Conservation (phyloP, 2,329 filamentous ascomycete genomes). For the Fusarium sambucinum region DNA sequence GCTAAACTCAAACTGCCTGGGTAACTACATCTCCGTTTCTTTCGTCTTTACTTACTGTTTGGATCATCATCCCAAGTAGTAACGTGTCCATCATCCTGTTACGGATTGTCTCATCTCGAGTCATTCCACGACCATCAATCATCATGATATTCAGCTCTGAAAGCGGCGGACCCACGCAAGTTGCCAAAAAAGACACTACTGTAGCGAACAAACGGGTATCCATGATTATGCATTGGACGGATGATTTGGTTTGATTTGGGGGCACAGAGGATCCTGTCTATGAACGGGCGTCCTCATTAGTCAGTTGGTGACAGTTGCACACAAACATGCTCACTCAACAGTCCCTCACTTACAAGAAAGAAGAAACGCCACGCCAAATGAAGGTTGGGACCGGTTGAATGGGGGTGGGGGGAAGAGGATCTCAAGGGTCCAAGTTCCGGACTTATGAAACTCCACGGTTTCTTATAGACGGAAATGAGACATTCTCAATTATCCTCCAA, state of each 20-base stretch:
- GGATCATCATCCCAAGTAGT: background rate
- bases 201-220: background rate
- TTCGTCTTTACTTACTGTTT: background rate
- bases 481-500: constrained; percentile 41
- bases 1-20: constrained; percentile 4
- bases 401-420: constrained; percentile 25
- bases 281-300: constrained; percentile 17
- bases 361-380: constrained; percentile 20
- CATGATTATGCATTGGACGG: constrained; percentile 35
- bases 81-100: background rate
- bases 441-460: constrained; percentile 45
- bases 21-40: background rate
- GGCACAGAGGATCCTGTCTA: constrained; percentile 29
- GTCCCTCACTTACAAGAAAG: constrained; percentile 3
- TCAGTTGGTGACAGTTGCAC: background rate
- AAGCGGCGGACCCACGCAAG: constrained; percentile 1
- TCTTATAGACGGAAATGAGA: constrained; percentile 42
- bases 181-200: constrained; percentile 2
- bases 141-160: background rate
- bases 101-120: constrained; percentile 10
- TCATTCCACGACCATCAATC: background rate
- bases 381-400: constrained; percentile 21
- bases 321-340: constrained; percentile 8
- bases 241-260: constrained; percentile 30
- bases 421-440: constrained; percentile 32